Evolutionary conservation across 139 green algal species (phyloP).

Genomic region (Ettlia oleoabundans): DNA sequence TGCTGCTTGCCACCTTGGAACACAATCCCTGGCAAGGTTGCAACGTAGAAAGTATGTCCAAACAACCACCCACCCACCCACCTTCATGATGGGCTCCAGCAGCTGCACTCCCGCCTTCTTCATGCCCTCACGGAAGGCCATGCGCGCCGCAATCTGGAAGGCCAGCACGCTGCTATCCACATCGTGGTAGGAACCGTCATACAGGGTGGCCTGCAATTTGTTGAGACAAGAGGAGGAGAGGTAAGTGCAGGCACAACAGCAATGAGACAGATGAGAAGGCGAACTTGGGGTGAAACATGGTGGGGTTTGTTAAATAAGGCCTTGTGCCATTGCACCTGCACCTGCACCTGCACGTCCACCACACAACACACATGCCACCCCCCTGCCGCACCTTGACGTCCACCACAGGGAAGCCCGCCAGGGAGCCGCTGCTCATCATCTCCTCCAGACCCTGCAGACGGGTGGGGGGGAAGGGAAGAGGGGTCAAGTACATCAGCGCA

Average conservation of each 20-base stretch:
- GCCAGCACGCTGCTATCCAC: slow-evolving; percentile 97
- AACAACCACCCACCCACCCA: slow-evolving; percentile 5
- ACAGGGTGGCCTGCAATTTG: slow-evolving; percentile 79
- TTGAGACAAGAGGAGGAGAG: too few relatives aligned
- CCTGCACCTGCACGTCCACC: too few relatives aligned
- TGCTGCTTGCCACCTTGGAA: too few relatives aligned
- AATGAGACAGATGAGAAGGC: too few relatives aligned
- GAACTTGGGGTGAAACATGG: too few relatives aligned
- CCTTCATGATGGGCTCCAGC: slow-evolving; percentile 99
- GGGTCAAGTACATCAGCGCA: slow-evolving; percentile 7
- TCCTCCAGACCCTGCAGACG: slow-evolving; percentile 89
- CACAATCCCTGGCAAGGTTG: too few relatives aligned
- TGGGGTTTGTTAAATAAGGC: too few relatives aligned
- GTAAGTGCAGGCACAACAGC: too few relatives aligned
- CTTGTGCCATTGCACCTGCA: too few relatives aligned
- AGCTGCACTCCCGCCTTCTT: slow-evolving; percentile 87
- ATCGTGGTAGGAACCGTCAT: slow-evolving; percentile 98
- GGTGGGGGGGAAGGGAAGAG: background rate
- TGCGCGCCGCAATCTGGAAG: slow-evolving; percentile 96
- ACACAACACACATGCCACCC: too few relatives aligned
- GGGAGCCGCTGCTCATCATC: slow-evolving; percentile 87
- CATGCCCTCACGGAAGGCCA: slow-evolving; percentile 88
- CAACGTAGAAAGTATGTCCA: too few relatives aligned
- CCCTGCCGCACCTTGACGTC: too few relatives aligned
- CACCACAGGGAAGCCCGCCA: slow-evolving; percentile 97